Conservation (phyloP, 768 basidiomycete genomes). For the Hemileccinum rubropunctum region DNA sequence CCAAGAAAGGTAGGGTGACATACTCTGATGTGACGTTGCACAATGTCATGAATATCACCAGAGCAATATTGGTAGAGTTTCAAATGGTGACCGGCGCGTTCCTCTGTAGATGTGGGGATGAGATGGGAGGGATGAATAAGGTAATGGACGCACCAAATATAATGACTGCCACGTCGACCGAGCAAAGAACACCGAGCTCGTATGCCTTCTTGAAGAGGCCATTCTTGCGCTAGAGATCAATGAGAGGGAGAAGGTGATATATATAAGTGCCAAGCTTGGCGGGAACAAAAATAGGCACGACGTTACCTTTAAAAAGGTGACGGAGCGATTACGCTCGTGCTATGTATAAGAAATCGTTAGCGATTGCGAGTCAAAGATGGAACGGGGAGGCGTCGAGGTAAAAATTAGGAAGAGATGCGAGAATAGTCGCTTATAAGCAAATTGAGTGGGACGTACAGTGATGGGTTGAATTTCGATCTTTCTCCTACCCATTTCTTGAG, state of each 20-base stretch:
- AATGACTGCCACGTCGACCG: constrained; percentile 85
- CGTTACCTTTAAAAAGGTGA: constrained; percentile 84
- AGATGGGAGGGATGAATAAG: not conserved
- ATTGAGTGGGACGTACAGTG: constrained; percentile 48
- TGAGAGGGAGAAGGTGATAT: constrained; percentile 21
- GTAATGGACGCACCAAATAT: constrained; percentile 63
- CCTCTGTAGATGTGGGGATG: constrained; percentile 45
- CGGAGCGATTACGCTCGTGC: constrained; percentile 90
- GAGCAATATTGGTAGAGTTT: constrained; percentile 86
- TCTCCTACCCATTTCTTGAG: constrained; percentile 59
- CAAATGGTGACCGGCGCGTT: constrained; percentile 72
- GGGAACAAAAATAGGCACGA: constrained; percentile 61
- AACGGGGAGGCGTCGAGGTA: constrained; percentile 23
- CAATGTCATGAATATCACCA: constrained; percentile 63
- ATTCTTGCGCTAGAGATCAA: constrained; percentile 66
- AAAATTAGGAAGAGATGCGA: constrained; percentile 23
- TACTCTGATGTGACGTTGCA: constrained; percentile 63
- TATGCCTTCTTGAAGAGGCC: constrained; percentile 91
- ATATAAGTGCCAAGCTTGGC: constrained; percentile 39
- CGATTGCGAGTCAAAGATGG: constrained; percentile 32
- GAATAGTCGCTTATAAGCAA: constrained; percentile 17
- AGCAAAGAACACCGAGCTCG: constrained; percentile 87
- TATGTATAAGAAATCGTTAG: constrained; percentile 47
- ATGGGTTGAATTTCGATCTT: constrained; percentile 85
- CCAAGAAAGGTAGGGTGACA: not conserved